Base-by-base conservation (phyloP, 2,329 filamentous ascomycete genomes). In the Leptosphaerulina australis region DNA sequence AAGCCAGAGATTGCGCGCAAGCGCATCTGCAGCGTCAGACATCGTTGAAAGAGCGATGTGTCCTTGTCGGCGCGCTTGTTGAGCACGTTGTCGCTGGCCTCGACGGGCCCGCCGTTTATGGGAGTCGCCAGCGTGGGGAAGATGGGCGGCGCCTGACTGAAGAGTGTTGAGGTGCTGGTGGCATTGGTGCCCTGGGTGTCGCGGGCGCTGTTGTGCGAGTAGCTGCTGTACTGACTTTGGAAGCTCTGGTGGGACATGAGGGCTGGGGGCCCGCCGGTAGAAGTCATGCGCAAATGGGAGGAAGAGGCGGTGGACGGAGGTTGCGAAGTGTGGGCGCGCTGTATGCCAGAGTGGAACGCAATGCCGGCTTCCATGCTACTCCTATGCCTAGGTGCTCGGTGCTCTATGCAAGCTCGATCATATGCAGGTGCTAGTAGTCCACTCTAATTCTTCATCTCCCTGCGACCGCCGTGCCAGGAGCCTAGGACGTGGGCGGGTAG, bases 1-100 rank as follows among this genome's bases (percentile, higher is more conserved):
- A 97, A 97, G 50, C 84, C 88, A 3, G 91, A 91, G 7, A 97
- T 91, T 59, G 88, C 87, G 47, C 86, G 82, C 54, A 99, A 79
- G 56, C 94, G 86, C 75, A 88, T 86, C 70, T 90, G 90, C 54
- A 97, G 80, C 44, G 87, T 86, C 60, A 96, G 83, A 72, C 94
- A 97, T 73, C 96, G 96, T 74, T 97, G 93, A 74, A 96, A 99
- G 18, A 99, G 84, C 9, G 92, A 97, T 52, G 88, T 83, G 47
- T 90, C 90, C 59, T 94, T 92, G 72, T 96, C 92, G 71, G 92
- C 94, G 71, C 90, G 89, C 74, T 93, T 90, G 76, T 99, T 99
- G 80, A 99, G 96, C 72, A 99, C 96, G 74, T 96, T 97, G 72
- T 89, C 83, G 52, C 88, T 91, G 53, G 91, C 88, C 65, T 90